Evolutionary conservation across 805 yeast species (phyloP).

Genomic region (Ogataea siamensis): DNA sequence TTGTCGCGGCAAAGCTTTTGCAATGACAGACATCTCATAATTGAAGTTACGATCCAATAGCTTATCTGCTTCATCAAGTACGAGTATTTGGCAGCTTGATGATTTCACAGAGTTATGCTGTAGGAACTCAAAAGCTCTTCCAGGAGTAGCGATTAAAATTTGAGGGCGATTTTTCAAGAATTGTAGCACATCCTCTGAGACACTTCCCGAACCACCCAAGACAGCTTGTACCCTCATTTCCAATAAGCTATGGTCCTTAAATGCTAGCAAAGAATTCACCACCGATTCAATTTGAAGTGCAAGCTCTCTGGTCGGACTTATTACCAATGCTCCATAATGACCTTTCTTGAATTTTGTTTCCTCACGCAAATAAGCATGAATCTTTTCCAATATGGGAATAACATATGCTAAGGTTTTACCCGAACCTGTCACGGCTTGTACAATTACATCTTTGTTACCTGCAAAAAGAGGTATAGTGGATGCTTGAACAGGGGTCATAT

Average conservation of each 20-base stretch:
- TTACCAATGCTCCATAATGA: slow-evolving; percentile 65
- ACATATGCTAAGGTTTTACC: slow-evolving; percentile 95
- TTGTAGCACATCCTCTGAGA: slow-evolving; percentile 66
- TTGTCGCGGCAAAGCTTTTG: slow-evolving; percentile 78
- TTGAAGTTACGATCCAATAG: slow-evolving; percentile 76
- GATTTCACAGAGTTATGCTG: slow-evolving; percentile 57
- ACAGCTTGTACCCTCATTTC: slow-evolving; percentile 55
- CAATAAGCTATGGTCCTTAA: slow-evolving; percentile 45
- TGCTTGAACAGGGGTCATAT: slow-evolving; percentile 98
- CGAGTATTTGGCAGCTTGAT: slow-evolving; percentile 63
- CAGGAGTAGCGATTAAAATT: slow-evolving; percentile 88
- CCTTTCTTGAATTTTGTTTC: slow-evolving; percentile 49
- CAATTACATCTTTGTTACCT: slow-evolving; percentile 90
- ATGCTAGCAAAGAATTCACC: slow-evolving; percentile 54
- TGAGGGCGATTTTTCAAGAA: slow-evolving; percentile 62
- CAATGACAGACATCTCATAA: slow-evolving; percentile 62
- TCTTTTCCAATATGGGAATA: slow-evolving; percentile 74
- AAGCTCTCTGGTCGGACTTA: slow-evolving; percentile 67
- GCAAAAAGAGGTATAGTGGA: slow-evolving; percentile 83
- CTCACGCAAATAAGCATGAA: slow-evolving; percentile 33
- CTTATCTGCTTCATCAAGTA: slow-evolving; percentile 92
- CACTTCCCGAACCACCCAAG: slow-evolving; percentile 60
- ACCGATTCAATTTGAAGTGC: slow-evolving; percentile 73
- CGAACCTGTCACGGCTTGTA: slow-evolving; percentile 96
- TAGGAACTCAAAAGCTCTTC: slow-evolving; percentile 76